A percentile compares a stretch with the other conserved stretches of the same genome.
These are phyloP conservation scores for Phoma sp. DNA, from an alignment of 2,329 filamentous ascomycete genomes.

Conservation along the genomic window DNA sequence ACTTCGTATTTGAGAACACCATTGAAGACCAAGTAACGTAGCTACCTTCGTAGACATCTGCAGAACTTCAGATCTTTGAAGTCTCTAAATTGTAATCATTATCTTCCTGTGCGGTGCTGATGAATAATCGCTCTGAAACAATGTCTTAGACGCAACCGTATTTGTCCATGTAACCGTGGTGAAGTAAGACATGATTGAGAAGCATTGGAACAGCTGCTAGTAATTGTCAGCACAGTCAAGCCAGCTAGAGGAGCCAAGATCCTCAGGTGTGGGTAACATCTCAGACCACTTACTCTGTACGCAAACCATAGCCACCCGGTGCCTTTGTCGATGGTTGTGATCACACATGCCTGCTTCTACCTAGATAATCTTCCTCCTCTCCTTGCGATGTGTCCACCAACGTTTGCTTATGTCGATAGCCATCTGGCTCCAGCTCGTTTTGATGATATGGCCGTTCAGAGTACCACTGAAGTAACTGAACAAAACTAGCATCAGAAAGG, in stretches of 20 bases:
- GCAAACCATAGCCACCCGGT: neutral
- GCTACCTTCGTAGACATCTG: too few relatives aligned
- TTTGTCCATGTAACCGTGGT: neutral
- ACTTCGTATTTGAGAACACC: too few relatives aligned
- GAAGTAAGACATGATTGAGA: neutral
- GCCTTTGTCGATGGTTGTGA: neutral
- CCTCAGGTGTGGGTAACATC: too few relatives aligned
- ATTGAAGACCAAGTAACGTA: too few relatives aligned
- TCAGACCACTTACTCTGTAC: neutral
- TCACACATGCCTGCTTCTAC: too few relatives aligned
- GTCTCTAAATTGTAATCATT: neutral
- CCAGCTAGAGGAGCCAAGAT: too few relatives aligned
- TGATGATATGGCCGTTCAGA: conserved; percentile 59
- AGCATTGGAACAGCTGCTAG: neutral
- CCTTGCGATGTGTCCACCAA: conserved; percentile 32
- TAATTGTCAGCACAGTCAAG: conserved; percentile 5
- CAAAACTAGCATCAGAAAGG: conserved; percentile 62
- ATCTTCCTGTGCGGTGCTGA: neutral
- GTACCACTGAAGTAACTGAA: conserved; percentile 65
- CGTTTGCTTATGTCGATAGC: conserved; percentile 33
- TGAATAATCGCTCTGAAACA: neutral
- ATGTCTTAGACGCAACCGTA: conserved; percentile 13
- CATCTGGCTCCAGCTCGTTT: conserved; percentile 50
- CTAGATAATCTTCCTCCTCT: conserved; percentile 27
- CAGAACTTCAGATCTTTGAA: neutral